Percentiles rank a stretch among this genome's conserved stretches.
Evolutionary conservation across 2,329 filamentous ascomycete genomes (phyloP).

Genomic region (Fusarium buxicola): DNA sequence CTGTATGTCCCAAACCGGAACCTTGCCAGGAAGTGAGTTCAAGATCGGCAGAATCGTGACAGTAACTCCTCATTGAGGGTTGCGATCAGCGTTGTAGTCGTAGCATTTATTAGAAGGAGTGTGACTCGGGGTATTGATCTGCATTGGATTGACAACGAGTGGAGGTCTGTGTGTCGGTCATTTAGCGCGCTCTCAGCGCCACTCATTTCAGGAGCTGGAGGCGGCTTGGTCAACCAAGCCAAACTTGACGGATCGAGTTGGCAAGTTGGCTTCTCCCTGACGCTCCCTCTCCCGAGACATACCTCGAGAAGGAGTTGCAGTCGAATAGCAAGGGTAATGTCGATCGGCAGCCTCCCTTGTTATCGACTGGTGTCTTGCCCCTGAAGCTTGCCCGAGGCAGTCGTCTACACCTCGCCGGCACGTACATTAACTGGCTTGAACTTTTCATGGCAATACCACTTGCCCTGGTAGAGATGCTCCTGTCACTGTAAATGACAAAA

Average conservation of each 20-base stretch:
- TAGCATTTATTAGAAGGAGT: constrained; percentile 3
- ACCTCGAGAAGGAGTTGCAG: constrained; percentile 2
- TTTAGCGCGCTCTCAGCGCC: constrained; percentile 27
- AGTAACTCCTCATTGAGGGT: constrained; percentile 1
- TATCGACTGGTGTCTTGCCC: constrained; percentile 8
- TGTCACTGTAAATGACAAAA: not conserved
- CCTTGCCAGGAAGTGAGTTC: constrained; percentile 15
- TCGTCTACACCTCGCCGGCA: not conserved
- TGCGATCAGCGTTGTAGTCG: not conserved
- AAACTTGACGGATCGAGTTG: not conserved
- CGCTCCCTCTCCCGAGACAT: constrained; percentile 1
- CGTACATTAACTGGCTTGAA: not conserved
- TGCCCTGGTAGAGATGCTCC: not conserved
- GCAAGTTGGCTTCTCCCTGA: constrained; percentile 1
- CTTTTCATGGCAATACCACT: not conserved
- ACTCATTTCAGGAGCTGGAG: constrained; percentile 32
- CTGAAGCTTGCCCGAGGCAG: too few relatives aligned
- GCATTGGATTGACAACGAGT: constrained; percentile 6
- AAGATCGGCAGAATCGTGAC: constrained; percentile 7
- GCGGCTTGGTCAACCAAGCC: too few relatives aligned
- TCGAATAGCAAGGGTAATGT: constrained; percentile 5
- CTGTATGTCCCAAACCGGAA: constrained; percentile 9
- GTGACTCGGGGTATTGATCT: constrained; percentile 21
- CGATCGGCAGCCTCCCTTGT: constrained; percentile 20
- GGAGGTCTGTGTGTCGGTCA: constrained; percentile 1